phyloP scores from a whole-genome alignment of 768 basidiomycete genomes.

The Lactarius psammicola region DNA sequence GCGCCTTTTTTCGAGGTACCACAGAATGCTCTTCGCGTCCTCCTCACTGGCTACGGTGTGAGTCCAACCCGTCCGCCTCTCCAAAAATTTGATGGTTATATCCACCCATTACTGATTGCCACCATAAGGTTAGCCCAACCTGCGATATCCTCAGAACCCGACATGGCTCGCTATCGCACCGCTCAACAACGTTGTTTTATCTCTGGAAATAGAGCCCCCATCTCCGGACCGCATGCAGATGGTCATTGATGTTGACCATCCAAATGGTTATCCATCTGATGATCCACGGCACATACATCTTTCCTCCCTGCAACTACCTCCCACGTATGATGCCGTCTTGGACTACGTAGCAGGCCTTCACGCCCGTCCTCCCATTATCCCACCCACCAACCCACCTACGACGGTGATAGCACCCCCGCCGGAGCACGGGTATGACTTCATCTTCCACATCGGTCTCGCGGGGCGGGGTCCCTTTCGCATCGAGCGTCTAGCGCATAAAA shows the following conservation, averaged over 20 bases:
- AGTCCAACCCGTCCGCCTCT: conserved; percentile 32
- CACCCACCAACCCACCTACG: conserved; percentile 30
- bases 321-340: conserved; percentile 57
- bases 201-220: conserved; percentile 21
- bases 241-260: conserved; percentile 20
- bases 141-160: conserved; percentile 46
- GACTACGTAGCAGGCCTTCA: conserved; percentile 57
- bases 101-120: conserved; percentile 20
- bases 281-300: conserved; percentile 51
- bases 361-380: conserved; percentile 52
- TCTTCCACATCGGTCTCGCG: conserved; percentile 70
- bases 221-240: conserved; percentile 31
- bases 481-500: conserved; percentile 63
- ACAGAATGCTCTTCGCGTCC: conserved; percentile 40
- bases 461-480: conserved; percentile 66
- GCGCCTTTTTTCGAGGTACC: conserved; percentile 16
- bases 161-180: conserved; percentile 71
- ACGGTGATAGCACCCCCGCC: conserved; percentile 44
- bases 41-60: conserved; percentile 54
- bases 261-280: conserved; percentile 25
- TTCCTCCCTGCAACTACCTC: conserved; percentile 56
- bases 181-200: conserved; percentile 55
- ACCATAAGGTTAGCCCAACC: conserved; percentile 32
- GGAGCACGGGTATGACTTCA: conserved; percentile 62
- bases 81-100: neutral